phyloP scores from a whole-genome alignment of 768 basidiomycete genomes.

The Artomyces pyxidatus region DNA sequence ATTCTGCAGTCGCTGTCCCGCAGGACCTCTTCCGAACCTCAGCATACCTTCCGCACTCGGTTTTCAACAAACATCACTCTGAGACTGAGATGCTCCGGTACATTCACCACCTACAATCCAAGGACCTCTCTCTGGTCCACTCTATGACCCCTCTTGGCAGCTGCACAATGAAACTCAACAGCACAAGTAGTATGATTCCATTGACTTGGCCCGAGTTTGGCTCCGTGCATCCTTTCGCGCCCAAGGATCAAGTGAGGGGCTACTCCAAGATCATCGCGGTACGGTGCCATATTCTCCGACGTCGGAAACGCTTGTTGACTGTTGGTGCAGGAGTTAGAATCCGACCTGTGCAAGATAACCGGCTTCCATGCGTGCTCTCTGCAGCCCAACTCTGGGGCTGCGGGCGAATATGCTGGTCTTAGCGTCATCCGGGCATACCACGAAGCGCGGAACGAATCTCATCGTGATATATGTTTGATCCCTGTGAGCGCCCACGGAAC shows the following conservation, averaged over 20 bases:
- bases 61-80: slow-evolving; percentile 95
- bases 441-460: slow-evolving; percentile 74
- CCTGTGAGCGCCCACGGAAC: slow-evolving; percentile 97
- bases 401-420: slow-evolving; percentile 96
- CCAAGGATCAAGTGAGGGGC: slow-evolving; percentile 81
- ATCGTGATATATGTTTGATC: slow-evolving; percentile 88
- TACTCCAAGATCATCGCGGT: slow-evolving; percentile 79
- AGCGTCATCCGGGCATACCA: slow-evolving; percentile 93
- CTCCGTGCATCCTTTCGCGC: slow-evolving; percentile 87
- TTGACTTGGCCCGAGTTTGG: slow-evolving; percentile 92
- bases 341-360: slow-evolving; percentile 87
- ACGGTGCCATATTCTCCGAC: slow-evolving; percentile 3
- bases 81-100: slow-evolving; percentile 99
- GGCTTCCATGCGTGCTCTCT: slow-evolving; percentile 94
- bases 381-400: slow-evolving; percentile 98
- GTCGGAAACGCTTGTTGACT: not conserved
- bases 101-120: slow-evolving; percentile 86
- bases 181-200: slow-evolving; percentile 96
- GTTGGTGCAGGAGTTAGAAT: slow-evolving; percentile 70
- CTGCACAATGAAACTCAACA: slow-evolving; percentile 98
- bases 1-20: slow-evolving; percentile 44
- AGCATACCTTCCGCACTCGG: slow-evolving; percentile 72
- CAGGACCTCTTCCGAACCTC: slow-evolving; percentile 49
- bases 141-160: slow-evolving; percentile 95
- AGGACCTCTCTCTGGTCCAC: slow-evolving; percentile 92